These are phyloP conservation scores for Rutstroemia sydowiana DNA, from an alignment of 2,329 filamentous ascomycete genomes.

Conservation along the genomic window DNA sequence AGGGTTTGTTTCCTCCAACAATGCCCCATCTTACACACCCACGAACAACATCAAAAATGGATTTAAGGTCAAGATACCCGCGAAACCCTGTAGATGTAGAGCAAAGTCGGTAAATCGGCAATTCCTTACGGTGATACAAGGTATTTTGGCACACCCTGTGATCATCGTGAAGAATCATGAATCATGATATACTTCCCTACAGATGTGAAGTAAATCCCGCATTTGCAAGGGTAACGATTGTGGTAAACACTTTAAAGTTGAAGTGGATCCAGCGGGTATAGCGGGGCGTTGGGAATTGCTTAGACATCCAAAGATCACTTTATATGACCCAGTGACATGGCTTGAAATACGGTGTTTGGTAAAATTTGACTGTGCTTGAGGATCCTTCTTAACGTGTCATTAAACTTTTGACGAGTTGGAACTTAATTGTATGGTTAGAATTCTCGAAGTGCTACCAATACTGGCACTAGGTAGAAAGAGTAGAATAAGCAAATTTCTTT, in stretches of 20 bases:
- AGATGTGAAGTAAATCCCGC: not conserved
- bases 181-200: not conserved
- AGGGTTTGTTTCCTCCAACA: no score
- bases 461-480: not conserved
- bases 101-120: not conserved
- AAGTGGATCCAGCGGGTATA: not conserved
- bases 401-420: no score
- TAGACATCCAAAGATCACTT: not conserved
- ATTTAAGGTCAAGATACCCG: no score
- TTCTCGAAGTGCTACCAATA: not conserved
- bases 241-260: not conserved
- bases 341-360: no score
- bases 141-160: not conserved
- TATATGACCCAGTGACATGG: no score
- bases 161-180: no score
- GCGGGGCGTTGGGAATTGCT: not conserved
- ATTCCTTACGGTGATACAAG: not conserved
- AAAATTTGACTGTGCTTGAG: no score
- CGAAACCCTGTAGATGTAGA: no score
- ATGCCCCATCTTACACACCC: no score
- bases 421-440: no score
- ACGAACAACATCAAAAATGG: no score
- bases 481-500: not conserved
- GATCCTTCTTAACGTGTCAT: no score
- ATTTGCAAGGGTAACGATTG: not conserved